Evolutionary conservation across 768 basidiomycete species (phyloP).

Genomic region (Mrakia gelida): DNA sequence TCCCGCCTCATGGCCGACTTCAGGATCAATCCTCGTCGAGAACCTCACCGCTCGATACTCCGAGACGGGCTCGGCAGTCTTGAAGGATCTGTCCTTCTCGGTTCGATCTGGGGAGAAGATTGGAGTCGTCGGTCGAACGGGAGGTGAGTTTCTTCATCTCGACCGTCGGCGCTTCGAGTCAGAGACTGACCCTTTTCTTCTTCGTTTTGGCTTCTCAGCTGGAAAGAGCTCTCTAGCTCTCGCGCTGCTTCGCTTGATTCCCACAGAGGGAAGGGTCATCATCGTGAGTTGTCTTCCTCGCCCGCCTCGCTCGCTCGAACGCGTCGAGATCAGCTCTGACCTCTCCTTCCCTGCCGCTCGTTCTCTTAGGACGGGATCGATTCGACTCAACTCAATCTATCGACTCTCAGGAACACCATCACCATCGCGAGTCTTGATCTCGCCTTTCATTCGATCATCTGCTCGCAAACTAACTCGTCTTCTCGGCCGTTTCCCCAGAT

Average conservation of each 20-base stretch:
- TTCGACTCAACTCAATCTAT: slow-evolving; percentile 55
- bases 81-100: slow-evolving; percentile 58
- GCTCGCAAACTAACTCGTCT: not conserved
- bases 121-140: slow-evolving; percentile 61
- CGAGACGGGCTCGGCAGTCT: slow-evolving; percentile 55
- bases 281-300: slow-evolving; percentile 42
- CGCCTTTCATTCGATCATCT: not conserved
- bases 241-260: slow-evolving; percentile 56
- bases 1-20: not conserved
- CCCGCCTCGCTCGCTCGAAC: too few relatives aligned
- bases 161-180: not conserved
- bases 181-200: not conserved
- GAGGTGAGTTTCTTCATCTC: slow-evolving; percentile 47
- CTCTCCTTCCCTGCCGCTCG: not conserved
- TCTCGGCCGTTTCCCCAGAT: slow-evolving; percentile 34
- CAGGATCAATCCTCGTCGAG: not conserved
- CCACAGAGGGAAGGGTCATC: slow-evolving; percentile 55
- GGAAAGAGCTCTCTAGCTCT: slow-evolving; percentile 55
- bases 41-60: slow-evolving; percentile 38
- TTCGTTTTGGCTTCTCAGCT: too few relatives aligned
- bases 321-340: too few relatives aligned
- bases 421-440: slow-evolving; percentile 49
- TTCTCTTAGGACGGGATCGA: slow-evolving; percentile 49
- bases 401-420: slow-evolving; percentile 55
- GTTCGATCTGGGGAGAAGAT: slow-evolving; percentile 58